These are phyloP conservation scores for Hyphopichia wangnamkhiaoensis DNA, from an alignment of 1,139 yeast species.

Conservation along the genomic window DNA sequence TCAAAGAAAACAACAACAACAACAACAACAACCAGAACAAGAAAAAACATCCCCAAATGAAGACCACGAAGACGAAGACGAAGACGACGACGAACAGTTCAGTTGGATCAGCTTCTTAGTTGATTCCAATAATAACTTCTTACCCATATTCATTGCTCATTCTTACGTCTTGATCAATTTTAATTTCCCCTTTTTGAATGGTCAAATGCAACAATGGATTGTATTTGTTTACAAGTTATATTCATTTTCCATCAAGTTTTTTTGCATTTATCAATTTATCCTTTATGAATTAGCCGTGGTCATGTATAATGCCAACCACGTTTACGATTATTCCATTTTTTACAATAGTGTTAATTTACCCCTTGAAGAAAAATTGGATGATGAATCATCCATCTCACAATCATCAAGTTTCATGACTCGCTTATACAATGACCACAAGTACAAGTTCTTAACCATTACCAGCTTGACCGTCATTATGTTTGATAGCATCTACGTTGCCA, in stretches of 20 bases:
- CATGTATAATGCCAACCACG: slow-evolving; percentile 8
- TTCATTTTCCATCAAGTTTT: slow-evolving; percentile 24
- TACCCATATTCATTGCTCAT: slow-evolving; percentile 30
- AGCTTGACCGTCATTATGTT: slow-evolving; percentile 3
- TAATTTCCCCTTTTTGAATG: slow-evolving; percentile 15
- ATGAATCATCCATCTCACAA: not conserved
- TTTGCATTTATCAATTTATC: slow-evolving; percentile 27
- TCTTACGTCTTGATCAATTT: slow-evolving; percentile 24
- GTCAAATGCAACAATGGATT: slow-evolving; percentile 2
- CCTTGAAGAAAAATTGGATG: not conserved
- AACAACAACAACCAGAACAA: not conserved
- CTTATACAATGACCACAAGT: slow-evolving; percentile 3
- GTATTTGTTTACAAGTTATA: slow-evolving; percentile 15
- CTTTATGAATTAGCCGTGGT: slow-evolving; percentile 21
- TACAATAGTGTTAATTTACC: slow-evolving; percentile 1
- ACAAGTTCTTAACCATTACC: slow-evolving; percentile 3
- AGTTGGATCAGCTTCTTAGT: slow-evolving; percentile 11
- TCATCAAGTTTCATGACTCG: not conserved
- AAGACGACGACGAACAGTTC: slow-evolving; percentile 1
- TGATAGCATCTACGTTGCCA: slow-evolving; percentile 6
- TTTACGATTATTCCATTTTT: slow-evolving; percentile 7
- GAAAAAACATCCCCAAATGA: not conserved
- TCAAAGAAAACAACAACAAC: not conserved
- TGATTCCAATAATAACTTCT: slow-evolving; percentile 27
- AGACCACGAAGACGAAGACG: not conserved